Percentiles rank a stretch among this genome's conserved stretches.
Conservation (phyloP, 306 rosid genomes). For the Luffa aegyptiaca region DNA sequence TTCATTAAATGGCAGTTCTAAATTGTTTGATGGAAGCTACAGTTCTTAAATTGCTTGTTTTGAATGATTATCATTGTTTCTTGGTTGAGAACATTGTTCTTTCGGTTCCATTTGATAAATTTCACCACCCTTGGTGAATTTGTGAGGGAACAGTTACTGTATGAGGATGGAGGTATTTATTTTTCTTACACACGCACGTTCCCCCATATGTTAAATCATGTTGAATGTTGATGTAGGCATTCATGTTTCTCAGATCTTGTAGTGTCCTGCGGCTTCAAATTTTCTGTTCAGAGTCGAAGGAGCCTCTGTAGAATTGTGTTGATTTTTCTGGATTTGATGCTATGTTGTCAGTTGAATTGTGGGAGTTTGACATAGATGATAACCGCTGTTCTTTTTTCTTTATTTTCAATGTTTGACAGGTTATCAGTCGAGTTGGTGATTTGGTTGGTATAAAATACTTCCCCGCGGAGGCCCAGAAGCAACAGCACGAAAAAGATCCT, state of each 20-base stretch:
- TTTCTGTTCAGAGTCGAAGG: background rate
- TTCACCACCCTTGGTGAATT: background rate
- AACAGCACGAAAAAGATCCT: slow-evolving; percentile 11
- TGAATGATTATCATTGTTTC: background rate
- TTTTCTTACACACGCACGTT: background rate
- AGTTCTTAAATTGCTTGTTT: background rate
- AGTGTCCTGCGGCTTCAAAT: background rate
- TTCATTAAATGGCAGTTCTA: background rate
- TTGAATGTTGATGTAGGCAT: background rate
- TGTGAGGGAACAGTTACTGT: background rate
- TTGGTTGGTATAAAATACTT: slow-evolving; percentile 79
- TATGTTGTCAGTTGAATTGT: background rate
- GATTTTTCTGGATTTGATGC: background rate
- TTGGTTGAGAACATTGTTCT: background rate
- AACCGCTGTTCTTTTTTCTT: background rate
- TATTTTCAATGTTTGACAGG: slow-evolving; percentile 28
- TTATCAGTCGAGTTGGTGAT: slow-evolving; percentile 70
- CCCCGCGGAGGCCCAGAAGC: slow-evolving; percentile 65
- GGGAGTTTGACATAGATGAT: background rate
- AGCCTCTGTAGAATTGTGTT: background rate
- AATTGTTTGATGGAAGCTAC: background rate
- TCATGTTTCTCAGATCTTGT: background rate
- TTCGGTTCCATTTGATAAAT: background rate
- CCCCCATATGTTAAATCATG: background rate
- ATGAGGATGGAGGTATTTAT: background rate